Evolutionary conservation across 306 rosid genomes (phyloP).

Genomic region (Citrullus amarus): DNA sequence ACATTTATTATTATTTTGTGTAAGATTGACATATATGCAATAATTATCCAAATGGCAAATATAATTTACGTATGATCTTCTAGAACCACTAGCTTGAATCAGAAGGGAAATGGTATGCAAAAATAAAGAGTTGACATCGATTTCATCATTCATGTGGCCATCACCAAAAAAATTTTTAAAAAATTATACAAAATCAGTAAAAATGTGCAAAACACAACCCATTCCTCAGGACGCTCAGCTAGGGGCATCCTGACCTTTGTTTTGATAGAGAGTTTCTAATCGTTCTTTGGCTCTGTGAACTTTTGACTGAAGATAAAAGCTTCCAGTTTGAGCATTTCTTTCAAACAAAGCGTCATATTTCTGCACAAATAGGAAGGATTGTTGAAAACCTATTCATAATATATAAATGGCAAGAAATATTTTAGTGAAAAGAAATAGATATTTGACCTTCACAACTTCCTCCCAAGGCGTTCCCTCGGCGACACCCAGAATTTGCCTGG

Average conservation of each 20-base stretch:
- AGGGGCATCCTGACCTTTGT: constrained; percentile 35
- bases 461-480: constrained; percentile 71
- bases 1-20: no score
- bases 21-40: no score
- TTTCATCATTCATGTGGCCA: background rate
- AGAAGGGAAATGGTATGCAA: background rate
- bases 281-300: constrained; percentile 86
- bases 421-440: background rate
- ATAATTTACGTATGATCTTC: background rate
- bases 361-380: constrained; percentile 18
- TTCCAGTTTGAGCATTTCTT: constrained; percentile 63
- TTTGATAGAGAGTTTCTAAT: constrained; percentile 35
- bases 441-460: constrained; percentile 48
- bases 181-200: background rate
- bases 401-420: background rate
- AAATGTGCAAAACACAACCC: background rate
- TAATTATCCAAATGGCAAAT: no score
- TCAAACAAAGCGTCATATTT: constrained; percentile 66
- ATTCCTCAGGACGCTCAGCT: constrained; percentile 25
- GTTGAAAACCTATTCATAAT: background rate
- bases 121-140: background rate
- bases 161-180: background rate
- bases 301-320: constrained; percentile 92
- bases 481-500: constrained; percentile 82
- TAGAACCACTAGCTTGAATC: background rate